Percentiles rank a stretch among this genome's conserved stretches.
phyloP scores from a whole-genome alignment of 441 rosid genomes.

The Theobroma grandiflorum region DNA sequence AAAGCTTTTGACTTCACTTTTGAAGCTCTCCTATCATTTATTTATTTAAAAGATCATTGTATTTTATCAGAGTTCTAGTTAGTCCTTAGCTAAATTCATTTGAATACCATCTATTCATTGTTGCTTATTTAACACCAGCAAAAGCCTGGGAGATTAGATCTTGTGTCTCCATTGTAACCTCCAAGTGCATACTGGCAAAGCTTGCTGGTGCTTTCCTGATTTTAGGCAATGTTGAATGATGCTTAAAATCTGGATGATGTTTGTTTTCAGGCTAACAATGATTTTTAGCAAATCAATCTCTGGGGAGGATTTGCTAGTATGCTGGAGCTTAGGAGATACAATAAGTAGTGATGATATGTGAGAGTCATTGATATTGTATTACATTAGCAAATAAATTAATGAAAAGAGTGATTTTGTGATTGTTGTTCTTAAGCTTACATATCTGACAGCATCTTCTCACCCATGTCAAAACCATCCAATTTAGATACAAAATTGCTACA shows the following conservation, averaged over 20 bases:
- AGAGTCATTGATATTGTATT: background rate
- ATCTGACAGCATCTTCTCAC: slow-evolving; percentile 9
- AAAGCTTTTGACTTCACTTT: background rate
- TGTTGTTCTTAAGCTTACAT: background rate
- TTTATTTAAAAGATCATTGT: background rate
- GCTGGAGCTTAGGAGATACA: background rate
- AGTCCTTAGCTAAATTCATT: too few species aligned
- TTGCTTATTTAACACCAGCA: too few species aligned
- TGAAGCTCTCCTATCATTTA: background rate
- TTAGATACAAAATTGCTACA: slow-evolving; percentile 76
- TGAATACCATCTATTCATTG: too few species aligned
- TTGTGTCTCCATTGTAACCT: background rate
- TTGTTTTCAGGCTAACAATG: background rate
- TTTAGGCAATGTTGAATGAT: background rate
- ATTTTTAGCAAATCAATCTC: slow-evolving; percentile 1
- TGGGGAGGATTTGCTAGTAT: background rate
- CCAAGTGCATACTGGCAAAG: background rate
- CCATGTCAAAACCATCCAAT: slow-evolving; percentile 13
- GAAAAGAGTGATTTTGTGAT: background rate
- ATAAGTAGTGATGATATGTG: background rate
- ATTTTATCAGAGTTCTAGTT: too few species aligned
- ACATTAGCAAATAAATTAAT: background rate
- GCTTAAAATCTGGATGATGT: background rate
- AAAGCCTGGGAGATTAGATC: too few species aligned
- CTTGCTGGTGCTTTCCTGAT: background rate